phyloP scores from a whole-genome alignment of 179 eudicot genomes.

The Beta lomatogona region DNA sequence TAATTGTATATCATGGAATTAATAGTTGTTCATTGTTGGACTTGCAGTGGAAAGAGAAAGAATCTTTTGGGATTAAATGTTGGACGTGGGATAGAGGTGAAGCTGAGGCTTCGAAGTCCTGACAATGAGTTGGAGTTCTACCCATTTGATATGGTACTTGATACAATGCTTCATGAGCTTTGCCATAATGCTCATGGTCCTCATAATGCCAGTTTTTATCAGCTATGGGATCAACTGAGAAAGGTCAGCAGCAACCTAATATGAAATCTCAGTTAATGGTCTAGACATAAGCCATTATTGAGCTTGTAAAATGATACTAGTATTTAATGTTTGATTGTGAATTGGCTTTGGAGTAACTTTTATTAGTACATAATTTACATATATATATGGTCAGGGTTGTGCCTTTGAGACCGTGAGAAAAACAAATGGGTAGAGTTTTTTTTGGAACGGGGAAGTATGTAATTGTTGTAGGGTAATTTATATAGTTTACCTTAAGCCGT shows the following conservation, averaged over 20 bases:
- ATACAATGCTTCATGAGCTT: slow-evolving; percentile 96
- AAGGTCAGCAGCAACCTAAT: slow-evolving; percentile 40
- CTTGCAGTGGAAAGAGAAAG: slow-evolving; percentile 73
- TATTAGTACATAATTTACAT: neutral
- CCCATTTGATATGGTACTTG: slow-evolving; percentile 70
- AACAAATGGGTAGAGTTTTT: no score
- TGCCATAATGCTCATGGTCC: slow-evolving; percentile 89
- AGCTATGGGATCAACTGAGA: slow-evolving; percentile 95
- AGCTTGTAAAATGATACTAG: neutral
- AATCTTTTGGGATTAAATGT: slow-evolving; percentile 82
- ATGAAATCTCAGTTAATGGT: neutral
- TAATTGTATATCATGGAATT: neutral
- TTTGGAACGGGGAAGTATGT: no score
- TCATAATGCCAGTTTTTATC: slow-evolving; percentile 90
- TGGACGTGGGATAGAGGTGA: slow-evolving; percentile 71
- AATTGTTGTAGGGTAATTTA: neutral
- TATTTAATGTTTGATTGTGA: neutral
- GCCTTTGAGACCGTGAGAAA: no score
- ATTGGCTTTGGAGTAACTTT: neutral
- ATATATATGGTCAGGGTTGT: no score
- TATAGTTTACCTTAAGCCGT: neutral
- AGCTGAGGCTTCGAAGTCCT: slow-evolving; percentile 79
- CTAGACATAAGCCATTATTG: neutral
- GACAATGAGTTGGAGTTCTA: slow-evolving; percentile 70
- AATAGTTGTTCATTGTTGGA: slow-evolving; percentile 14